These are phyloP conservation scores for Obba rivulosa DNA, from an alignment of 768 basidiomycete genomes.

Conservation along the genomic window DNA sequence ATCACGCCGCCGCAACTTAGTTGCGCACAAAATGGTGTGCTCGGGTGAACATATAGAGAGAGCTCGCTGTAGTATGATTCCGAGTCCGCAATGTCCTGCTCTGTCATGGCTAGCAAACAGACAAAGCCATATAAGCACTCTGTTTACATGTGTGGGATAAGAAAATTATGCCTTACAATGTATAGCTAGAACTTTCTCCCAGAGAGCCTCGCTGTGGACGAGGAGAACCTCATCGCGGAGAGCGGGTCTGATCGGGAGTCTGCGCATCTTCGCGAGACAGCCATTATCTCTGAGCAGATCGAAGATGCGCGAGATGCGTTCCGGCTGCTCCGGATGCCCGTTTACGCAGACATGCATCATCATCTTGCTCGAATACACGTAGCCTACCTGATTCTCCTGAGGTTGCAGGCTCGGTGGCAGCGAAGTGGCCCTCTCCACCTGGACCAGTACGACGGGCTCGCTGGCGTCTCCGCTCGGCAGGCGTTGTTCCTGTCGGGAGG, in stretches of 20 bases:
- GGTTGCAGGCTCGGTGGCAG: conserved; percentile 7
- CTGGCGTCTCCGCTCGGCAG: no score
- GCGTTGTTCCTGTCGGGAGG: no score
- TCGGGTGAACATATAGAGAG: conserved; percentile 86
- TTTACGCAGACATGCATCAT: conserved; percentile 69
- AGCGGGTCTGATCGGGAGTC: conserved; percentile 70
- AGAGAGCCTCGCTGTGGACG: conserved; percentile 87
- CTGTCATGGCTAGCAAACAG: conserved; percentile 53
- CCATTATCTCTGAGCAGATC: conserved; percentile 53
- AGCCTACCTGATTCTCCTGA: conserved; percentile 51
- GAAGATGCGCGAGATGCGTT: conserved; percentile 75
- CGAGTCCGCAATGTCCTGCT: conserved; percentile 70
- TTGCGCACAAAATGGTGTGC: conserved; percentile 79
- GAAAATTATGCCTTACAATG: conserved; percentile 50
- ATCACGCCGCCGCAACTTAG: conserved; percentile 94
- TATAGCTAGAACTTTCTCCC: conserved; percentile 82
- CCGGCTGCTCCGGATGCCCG: conserved; percentile 74
- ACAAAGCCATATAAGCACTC: background rate
- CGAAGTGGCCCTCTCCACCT: conserved; percentile 5
- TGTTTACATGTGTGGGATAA: conserved; percentile 1
- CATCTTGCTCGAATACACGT: conserved; percentile 86
- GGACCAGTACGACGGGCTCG: no score
- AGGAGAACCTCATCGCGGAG: conserved; percentile 75
- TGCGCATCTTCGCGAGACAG: conserved; percentile 67
- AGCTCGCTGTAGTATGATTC: conserved; percentile 83